Evolutionary conservation across 805 yeast genomes (phyloP), one percentile per base, ranked within the genome.

Genomic region (Candida pseudofarinosa): DNA sequence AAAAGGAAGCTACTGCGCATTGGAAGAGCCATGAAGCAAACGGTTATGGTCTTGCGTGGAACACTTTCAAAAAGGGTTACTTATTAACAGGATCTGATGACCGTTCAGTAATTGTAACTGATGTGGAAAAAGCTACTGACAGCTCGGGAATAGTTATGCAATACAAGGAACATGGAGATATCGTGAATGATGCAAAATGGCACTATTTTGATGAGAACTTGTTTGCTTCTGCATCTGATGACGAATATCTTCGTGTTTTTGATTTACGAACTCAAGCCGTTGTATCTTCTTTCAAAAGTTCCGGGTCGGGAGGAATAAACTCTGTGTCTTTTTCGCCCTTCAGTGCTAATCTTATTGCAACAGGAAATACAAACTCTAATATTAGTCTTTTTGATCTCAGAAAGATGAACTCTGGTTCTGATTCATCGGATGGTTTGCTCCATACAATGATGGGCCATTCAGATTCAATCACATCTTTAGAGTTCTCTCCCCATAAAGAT

Each of bases 381-480:
- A 75, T 85, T 32, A 78, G 77, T 42, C 58, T 86, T n/a, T 75
- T 81, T 46, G 93, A 86, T 55, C 53, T 78, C 30, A 71, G 93
- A 54, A 69, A 69, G 35, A 53, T 77, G 35, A 35, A 53, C 26
- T 41, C 41, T 23, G 37, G 31, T 4, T 32, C 38, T 3, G 39
- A 41, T 17, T 39, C 37, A 10, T 39, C 49, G 1, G 48, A 56
- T 3, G 64, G 67, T 3, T 65, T 73, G 18, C 67, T 86, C 8
- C 93, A 86, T 58, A 73, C 83, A 3, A 83, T 86, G 81, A 73
- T 82, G 77, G 93, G 93, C 1, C 97, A 88, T 53, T 80, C 83
- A 3, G 87, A 77, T 26, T 64, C 85, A 1, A 79, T 88, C 31
- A 85, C 90, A 1, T 67, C 80, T 35, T 59, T 88, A 43, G 89